A percentile compares a stretch with the other conserved stretches of the same genome.
Conservation (phyloP, 2,329 filamentous ascomycete genomes). For the Colletotrichum musae region DNA sequence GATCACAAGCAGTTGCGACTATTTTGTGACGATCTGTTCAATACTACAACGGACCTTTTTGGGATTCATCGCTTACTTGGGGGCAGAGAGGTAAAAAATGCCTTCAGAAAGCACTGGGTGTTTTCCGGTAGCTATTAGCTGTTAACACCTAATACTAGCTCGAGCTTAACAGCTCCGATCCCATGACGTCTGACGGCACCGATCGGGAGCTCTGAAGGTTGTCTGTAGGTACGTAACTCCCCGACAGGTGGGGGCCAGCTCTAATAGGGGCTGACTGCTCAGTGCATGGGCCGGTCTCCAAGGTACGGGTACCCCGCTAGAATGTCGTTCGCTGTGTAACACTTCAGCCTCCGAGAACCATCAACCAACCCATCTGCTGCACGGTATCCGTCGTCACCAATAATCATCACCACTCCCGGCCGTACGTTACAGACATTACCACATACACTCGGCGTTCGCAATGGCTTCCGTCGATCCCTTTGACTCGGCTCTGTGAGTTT, state of each 20-base stretch:
- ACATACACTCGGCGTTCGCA: conserved; percentile 30
- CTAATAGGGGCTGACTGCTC: conserved; percentile 17
- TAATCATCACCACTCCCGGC: neutral
- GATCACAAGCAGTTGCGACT: conserved; percentile 17
- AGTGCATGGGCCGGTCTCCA: conserved; percentile 7
- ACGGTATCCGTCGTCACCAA: conserved; percentile 16
- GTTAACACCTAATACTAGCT: conserved; percentile 7
- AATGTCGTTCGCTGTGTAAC: conserved; percentile 15
- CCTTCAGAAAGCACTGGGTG: neutral
- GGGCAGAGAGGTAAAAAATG: neutral
- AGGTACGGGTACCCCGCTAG: conserved; percentile 12
- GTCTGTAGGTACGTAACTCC: neutral
- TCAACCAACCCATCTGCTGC: conserved; percentile 9
- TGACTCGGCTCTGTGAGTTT: conserved; percentile 81
- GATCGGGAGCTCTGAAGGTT: no score
- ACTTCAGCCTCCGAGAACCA: conserved; percentile 23
- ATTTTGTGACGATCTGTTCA: conserved; percentile 1
- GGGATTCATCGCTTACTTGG: neutral
- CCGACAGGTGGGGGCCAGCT: conserved; percentile 29
- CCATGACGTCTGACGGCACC: no score
- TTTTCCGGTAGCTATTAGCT: conserved; percentile 1
- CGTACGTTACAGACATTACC: neutral
- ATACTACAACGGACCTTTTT: conserved; percentile 2
- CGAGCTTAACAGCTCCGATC: neutral
- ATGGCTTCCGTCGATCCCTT: conserved; percentile 76